phyloP scores from a whole-genome alignment of 306 rosid species.

The Begonia masoniana region DNA sequence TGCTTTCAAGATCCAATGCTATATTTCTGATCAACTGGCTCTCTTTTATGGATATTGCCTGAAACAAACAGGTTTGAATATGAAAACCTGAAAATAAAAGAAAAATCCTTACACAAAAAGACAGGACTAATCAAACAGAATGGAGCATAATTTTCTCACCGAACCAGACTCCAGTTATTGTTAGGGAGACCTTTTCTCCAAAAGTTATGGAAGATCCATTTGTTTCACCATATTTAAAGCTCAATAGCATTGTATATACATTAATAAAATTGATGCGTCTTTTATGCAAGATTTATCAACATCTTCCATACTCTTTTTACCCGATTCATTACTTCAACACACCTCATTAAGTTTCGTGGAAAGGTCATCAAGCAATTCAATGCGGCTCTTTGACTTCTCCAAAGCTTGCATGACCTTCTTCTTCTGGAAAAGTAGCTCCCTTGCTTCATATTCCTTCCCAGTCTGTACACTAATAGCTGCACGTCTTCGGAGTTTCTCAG shows the following conservation, averaged over 20 bases:
- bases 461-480: conserved; percentile 55
- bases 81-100: not conserved
- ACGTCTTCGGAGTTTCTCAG: conserved; percentile 78
- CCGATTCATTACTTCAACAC: conserved; percentile 2
- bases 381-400: conserved; percentile 70
- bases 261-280: too few relatives aligned
- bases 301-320: too few relatives aligned
- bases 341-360: conserved; percentile 70
- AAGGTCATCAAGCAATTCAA: conserved; percentile 71
- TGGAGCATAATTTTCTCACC: too few relatives aligned
- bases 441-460: conserved; percentile 69
- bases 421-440: conserved; percentile 74
- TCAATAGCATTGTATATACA: too few relatives aligned
- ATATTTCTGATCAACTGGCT: conserved; percentile 64
- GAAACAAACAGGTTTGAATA: conserved; percentile 16
- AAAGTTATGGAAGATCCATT: too few relatives aligned
- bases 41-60: conserved; percentile 80
- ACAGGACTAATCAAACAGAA: too few relatives aligned
- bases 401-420: conserved; percentile 83
- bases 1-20: conserved; percentile 41
- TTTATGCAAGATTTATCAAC: too few relatives aligned
- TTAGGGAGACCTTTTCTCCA: too few relatives aligned
- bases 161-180: too few relatives aligned
- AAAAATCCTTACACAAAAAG: not conserved
- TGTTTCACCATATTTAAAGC: too few relatives aligned